A percentile compares a stretch with the other conserved stretches of the same genome.
These are phyloP conservation scores for Paecilomyces fulvus DNA, from an alignment of 2,329 filamentous ascomycete genomes.

Conservation along the genomic window DNA sequence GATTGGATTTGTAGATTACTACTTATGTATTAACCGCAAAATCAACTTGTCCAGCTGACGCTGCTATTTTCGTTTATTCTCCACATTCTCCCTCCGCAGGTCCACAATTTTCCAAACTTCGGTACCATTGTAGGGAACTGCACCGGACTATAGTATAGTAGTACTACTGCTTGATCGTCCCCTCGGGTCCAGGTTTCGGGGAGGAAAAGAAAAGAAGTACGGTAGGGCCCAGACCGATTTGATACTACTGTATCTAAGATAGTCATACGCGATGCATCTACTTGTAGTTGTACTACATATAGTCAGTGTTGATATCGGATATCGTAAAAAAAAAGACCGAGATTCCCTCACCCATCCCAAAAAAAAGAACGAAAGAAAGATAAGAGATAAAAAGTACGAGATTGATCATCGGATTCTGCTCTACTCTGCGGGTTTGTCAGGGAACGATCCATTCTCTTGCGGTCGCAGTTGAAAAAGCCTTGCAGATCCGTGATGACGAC, in stretches of 20 bases:
- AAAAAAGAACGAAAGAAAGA: too few species aligned
- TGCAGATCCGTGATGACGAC: background rate
- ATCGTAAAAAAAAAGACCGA: too few species aligned
- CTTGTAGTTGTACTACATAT: background rate
- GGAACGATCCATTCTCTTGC: background rate
- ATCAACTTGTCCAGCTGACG: constrained; percentile 1
- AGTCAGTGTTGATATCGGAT: too few species aligned
- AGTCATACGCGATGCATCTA: background rate
- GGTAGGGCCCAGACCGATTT: background rate
- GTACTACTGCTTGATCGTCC: background rate
- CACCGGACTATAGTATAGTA: background rate
- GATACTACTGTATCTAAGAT: background rate
- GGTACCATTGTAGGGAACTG: background rate
- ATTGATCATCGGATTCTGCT: too few species aligned
- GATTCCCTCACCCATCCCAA: too few species aligned
- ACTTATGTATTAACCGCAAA: background rate
- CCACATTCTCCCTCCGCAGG: background rate
- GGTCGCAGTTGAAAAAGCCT: background rate
- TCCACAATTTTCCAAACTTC: background rate
- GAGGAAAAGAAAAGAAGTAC: background rate
- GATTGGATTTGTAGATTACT: background rate
- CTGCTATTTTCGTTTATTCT: constrained; percentile 1
- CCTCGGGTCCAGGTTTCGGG: background rate
- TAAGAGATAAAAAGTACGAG: too few species aligned
- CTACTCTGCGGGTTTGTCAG: too few species aligned